Conservation (phyloP, 1,284 basidiomycete genomes). For the Cryptococcus deneoformans region DNA sequence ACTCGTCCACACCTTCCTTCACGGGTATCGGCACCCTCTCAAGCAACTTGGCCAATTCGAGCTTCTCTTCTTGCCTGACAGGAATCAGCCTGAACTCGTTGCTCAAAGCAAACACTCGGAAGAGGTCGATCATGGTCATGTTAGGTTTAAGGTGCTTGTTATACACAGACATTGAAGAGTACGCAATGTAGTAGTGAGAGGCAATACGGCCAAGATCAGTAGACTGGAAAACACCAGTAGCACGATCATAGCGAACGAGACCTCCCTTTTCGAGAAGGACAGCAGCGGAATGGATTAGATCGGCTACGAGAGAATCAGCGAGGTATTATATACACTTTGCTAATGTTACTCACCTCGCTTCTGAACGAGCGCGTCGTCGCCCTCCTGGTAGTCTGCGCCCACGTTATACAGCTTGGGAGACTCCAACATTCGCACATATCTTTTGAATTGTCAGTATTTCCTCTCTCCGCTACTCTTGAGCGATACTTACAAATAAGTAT, state of each 20-base stretch:
- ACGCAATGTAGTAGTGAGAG: slow-evolving; percentile 94
- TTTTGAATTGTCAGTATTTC: slow-evolving; percentile 24
- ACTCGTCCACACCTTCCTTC: slow-evolving; percentile 95
- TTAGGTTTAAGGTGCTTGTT: slow-evolving; percentile 89
- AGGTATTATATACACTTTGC: not conserved
- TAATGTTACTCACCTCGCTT: slow-evolving; percentile 57
- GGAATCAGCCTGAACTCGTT: slow-evolving; percentile 97
- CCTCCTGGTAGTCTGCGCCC: slow-evolving; percentile 82
- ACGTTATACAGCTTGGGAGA: slow-evolving; percentile 87
- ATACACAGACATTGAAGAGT: slow-evolving; percentile 95
- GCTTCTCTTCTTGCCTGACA: slow-evolving; percentile 76
- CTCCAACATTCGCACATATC: slow-evolving; percentile 95
- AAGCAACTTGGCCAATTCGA: slow-evolving; percentile 87
- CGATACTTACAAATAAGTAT: slow-evolving; percentile 77
- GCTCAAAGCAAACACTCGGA: slow-evolving; percentile 93
- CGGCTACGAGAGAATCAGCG: slow-evolving; percentile 54
- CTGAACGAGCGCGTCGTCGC: slow-evolving; percentile 76
- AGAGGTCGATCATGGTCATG: slow-evolving; percentile 86
- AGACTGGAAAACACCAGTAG: slow-evolving; percentile 82
- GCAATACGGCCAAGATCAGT: slow-evolving; percentile 94
- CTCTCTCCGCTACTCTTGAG: not conserved
- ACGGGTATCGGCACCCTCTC: slow-evolving; percentile 97
- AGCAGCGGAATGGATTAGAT: slow-evolving; percentile 92
- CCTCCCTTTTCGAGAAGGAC: slow-evolving; percentile 92
- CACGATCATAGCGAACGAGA: slow-evolving; percentile 89